A percentile compares a stretch with the other conserved stretches of the same genome.
Evolutionary conservation across 352 stramenopile genomes (phyloP).

Genomic region (Phytophthora megakarya): DNA sequence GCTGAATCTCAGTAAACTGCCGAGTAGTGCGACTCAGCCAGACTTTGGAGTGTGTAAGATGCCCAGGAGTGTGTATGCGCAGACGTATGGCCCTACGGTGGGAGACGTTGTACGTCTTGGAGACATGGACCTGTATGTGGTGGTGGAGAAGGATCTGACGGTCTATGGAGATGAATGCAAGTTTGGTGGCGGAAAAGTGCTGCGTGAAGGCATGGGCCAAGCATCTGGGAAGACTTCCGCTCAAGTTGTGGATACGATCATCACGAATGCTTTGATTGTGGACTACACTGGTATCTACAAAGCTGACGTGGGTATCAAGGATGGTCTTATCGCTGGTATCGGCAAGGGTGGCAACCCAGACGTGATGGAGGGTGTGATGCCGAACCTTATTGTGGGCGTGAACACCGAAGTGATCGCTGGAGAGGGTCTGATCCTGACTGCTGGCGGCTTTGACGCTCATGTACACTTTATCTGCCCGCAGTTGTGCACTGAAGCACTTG

Average conservation of each 20-base stretch:
- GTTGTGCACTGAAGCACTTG: conserved; percentile 93
- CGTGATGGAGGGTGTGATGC: conserved; percentile 92
- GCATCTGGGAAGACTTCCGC: conserved; percentile 46
- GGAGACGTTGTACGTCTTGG: conserved; percentile 94
- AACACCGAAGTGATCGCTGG: conserved; percentile 97
- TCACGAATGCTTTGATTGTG: conserved; percentile 97
- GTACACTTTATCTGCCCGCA: conserved; percentile 98
- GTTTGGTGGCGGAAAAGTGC: conserved; percentile 96
- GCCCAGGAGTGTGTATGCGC: conserved; percentile 80
- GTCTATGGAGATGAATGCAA: conserved; percentile 88
- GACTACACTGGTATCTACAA: conserved; percentile 96
- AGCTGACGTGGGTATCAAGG: conserved; percentile 95
- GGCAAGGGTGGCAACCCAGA: conserved; percentile 98
- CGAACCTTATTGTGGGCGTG: conserved; percentile 89
- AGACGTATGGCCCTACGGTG: conserved; percentile 93
- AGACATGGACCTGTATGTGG: conserved; percentile 92
- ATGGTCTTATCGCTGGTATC: conserved; percentile 93
- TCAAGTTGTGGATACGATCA: conserved; percentile 94
- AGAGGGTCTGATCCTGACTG: conserved; percentile 96
- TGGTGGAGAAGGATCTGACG: conserved; percentile 91
- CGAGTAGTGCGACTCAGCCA: conserved; percentile 27
- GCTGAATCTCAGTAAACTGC: conserved; percentile 35
- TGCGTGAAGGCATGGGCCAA: conserved; percentile 84
- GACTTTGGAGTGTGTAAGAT: conserved; percentile 55
- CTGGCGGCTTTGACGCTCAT: conserved; percentile 95